Conservation (phyloP, 306 rosid genomes). For the Oxytropis ochrocephala region DNA sequence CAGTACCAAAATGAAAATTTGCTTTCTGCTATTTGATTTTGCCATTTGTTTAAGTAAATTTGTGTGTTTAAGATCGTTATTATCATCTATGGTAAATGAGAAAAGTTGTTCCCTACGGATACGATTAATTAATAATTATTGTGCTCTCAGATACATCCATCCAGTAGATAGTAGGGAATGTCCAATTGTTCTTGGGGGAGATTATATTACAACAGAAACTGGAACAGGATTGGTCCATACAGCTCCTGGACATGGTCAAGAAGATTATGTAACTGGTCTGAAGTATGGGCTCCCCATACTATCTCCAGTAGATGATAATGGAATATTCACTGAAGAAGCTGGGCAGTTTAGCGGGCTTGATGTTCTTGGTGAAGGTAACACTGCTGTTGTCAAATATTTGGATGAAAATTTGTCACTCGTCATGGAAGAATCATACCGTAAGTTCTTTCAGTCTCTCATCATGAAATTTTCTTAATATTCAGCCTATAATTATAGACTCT, state of each 20-base stretch:
- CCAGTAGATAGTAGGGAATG: constrained; percentile 73
- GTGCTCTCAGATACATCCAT: constrained; percentile 66
- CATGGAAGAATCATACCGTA: constrained; percentile 89
- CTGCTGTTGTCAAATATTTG: constrained; percentile 76
- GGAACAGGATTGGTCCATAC: constrained; percentile 99
- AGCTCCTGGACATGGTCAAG: constrained; percentile 99
- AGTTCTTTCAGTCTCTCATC: constrained; percentile 18
- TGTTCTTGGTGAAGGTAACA: constrained; percentile 87
- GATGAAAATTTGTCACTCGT: constrained; percentile 65
- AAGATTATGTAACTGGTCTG: constrained; percentile 86
- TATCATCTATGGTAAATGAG: background rate
- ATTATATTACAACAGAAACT: constrained; percentile 86
- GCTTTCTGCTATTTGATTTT: background rate
- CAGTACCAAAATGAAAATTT: constrained; percentile 10
- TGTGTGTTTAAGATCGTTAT: constrained; percentile 1
- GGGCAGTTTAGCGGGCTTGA: constrained; percentile 88
- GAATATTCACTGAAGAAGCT: constrained; percentile 96
- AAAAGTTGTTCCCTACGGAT: constrained; percentile 4
- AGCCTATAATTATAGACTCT: background rate
- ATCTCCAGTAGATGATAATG: constrained; percentile 88
- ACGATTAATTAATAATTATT: background rate
- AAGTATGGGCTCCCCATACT: constrained; percentile 82
- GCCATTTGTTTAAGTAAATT: background rate
- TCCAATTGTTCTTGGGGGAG: constrained; percentile 86
- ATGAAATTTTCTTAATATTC: background rate